phyloP scores from a whole-genome alignment of 1,284 basidiomycete genomes.

The Marasmius fiardii region DNA sequence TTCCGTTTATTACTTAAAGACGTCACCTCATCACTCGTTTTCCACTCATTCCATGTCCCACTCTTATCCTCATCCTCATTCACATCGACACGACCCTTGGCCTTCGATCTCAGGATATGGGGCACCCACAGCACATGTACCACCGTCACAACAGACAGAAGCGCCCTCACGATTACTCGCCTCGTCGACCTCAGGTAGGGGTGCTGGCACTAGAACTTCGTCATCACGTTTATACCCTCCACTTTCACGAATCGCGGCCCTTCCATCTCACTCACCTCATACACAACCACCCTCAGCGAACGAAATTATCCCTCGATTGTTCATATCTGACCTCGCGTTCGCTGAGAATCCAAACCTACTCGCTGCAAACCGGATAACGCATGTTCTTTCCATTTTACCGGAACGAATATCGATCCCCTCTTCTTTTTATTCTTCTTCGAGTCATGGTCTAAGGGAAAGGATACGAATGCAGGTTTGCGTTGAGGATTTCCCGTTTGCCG shows the following conservation, averaged over 20 bases:
- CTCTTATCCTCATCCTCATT: too few species aligned
- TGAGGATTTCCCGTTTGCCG: conserved; percentile 68
- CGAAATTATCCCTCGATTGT: conserved; percentile 65
- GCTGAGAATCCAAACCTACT: conserved; percentile 59
- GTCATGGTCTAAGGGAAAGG: too few species aligned
- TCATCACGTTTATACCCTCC: not conserved
- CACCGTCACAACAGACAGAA: not conserved
- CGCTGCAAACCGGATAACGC: conserved; percentile 59
- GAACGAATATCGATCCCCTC: conserved; percentile 52
- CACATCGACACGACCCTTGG: not conserved
- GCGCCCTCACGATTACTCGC: not conserved
- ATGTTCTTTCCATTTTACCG: conserved; percentile 63
- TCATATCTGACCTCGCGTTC: conserved; percentile 66
- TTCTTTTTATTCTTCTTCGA: conserved; percentile 29
- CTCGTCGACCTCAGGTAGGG: conserved; percentile 2
- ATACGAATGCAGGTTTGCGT: conserved; percentile 49
- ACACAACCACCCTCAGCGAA: conserved; percentile 31
- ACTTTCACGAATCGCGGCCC: conserved; percentile 9
- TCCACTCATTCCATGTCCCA: conserved; percentile 8
- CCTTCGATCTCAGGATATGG: too few species aligned
- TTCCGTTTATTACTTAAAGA: conserved; percentile 2
- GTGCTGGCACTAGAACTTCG: conserved; percentile 4
- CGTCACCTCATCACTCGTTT: conserved; percentile 4
- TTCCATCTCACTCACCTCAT: conserved; percentile 11
- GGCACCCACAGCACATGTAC: not conserved